Conservation (phyloP, 768 basidiomycete species). For the Tricholoma furcatifolium region DNA sequence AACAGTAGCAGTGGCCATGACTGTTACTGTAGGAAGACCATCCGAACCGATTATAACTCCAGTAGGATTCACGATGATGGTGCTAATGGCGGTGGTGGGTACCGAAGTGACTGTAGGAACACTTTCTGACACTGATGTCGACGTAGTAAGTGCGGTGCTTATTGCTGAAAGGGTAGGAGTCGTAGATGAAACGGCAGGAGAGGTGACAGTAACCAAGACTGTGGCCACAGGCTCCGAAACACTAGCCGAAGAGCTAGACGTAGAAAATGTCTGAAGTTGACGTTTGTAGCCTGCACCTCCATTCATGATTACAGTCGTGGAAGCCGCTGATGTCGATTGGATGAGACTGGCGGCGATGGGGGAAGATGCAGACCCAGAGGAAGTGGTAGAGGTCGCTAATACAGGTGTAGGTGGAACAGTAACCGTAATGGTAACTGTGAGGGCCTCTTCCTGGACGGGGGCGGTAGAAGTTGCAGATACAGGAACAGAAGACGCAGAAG, state of each 20-base stretch:
- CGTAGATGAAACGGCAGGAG: slow-evolving; percentile 8
- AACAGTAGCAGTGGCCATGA: slow-evolving; percentile 23
- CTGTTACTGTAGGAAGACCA: slow-evolving; percentile 34
- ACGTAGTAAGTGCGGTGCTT: slow-evolving; percentile 11
- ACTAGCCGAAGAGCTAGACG: neutral
- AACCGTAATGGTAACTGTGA: slow-evolving; percentile 5
- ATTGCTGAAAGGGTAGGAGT: slow-evolving; percentile 8
- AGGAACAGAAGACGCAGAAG: slow-evolving; percentile 12
- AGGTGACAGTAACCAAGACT: slow-evolving; percentile 7
- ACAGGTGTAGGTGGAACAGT: slow-evolving; percentile 6
- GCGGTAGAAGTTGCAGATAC: slow-evolving; percentile 1
- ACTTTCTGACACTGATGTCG: neutral
- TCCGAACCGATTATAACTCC: slow-evolving; percentile 27
- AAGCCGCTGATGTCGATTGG: neutral
- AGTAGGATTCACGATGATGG: slow-evolving; percentile 9
- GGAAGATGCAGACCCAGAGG: slow-evolving; percentile 1
- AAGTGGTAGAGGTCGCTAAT: slow-evolving; percentile 11
- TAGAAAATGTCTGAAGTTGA: slow-evolving; percentile 12
- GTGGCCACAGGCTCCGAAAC: slow-evolving; percentile 7
- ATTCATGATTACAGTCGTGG: neutral
- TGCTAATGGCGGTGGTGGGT: slow-evolving; percentile 3
- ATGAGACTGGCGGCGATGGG: neutral
- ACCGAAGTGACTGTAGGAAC: neutral
- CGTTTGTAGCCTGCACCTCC: slow-evolving; percentile 18
- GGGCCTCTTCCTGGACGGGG: neutral